Base-by-base conservation (phyloP, 2,329 filamentous ascomycete genomes). In the Monosporascus sp. region DNA sequence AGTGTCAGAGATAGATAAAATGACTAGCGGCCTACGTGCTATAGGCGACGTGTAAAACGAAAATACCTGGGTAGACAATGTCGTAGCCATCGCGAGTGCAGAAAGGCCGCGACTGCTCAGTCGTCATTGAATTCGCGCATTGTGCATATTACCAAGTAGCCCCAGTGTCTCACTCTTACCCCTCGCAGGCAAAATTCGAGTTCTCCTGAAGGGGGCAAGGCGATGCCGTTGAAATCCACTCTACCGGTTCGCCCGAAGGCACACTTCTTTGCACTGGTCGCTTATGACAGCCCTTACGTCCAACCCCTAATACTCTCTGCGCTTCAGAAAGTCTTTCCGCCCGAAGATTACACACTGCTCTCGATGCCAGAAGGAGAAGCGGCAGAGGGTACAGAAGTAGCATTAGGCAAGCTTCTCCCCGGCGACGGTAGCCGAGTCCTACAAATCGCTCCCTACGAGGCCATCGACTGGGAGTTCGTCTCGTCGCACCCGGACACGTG, bases 241-340 rank as follows among this genome's bases (percentile, higher is more conserved):
- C 37, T 65, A 47, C 46, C 48, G 41, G 57, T 60, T 25, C 57
- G 60, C 24, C 59, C 64, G 39, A 60, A 63, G 54, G 63, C 72
- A 51, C 70, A 73, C 41, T 70, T 90, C 58, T 85, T 89, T 71
- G 89, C 89, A 49, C 70, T 93, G 49, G 76, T 97, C 62, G 80
- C 90, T 65, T 97, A 96, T 70, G 89, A 91, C 63, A 91, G 97
- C 67, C 67, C 78, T 45, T 99, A 97, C 67, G 90, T 97, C 8
- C 90, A 97, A 65, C 90, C 90, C 1, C 80, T 97, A 39, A 86
- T 97, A 54, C 70, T 91, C 47, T 74, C 81, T 20, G 89, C 91
- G n/a, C 74, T 97, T 22, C 67, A 82, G 48, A 74, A 79, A 4
- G 72, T 82, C 24, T 75, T 94, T 6, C 81, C 86, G 0, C 57